These are phyloP conservation scores for Heritiera littoralis DNA, from an alignment of 345 rosid species.

Conservation along the genomic window DNA sequence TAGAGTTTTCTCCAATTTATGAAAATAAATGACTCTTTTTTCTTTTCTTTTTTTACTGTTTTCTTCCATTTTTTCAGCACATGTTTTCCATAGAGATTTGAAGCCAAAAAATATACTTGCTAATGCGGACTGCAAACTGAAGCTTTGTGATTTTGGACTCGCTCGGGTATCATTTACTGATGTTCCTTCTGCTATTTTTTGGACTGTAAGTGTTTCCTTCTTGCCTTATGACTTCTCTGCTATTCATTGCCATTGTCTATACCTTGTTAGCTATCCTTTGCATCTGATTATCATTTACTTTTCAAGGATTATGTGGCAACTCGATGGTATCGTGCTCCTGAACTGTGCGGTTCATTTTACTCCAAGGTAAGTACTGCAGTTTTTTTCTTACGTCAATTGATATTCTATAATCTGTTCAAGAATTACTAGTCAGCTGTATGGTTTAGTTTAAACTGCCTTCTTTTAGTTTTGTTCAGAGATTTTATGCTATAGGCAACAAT, in stretches of 20 bases:
- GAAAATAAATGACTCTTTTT: slow-evolving; percentile 2
- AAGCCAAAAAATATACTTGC: slow-evolving; percentile 97
- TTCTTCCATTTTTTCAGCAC: slow-evolving; percentile 47
- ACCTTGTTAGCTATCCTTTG: neutral
- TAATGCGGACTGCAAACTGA: slow-evolving; percentile 94
- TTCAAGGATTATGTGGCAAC: slow-evolving; percentile 98
- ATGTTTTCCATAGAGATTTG: slow-evolving; percentile 94
- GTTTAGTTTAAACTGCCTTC: neutral
- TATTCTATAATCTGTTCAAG: neutral
- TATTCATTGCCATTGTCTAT: neutral
- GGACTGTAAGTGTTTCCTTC: slow-evolving; percentile 83
- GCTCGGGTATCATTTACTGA: slow-evolving; percentile 94
- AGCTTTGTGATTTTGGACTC: slow-evolving; percentile 97
- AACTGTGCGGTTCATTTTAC: slow-evolving; percentile 93
- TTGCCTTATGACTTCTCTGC: slow-evolving; percentile 9
- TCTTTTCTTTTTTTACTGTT: too few relatives aligned
- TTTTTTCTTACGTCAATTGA: neutral
- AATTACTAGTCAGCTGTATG: neutral
- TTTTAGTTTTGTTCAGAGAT: neutral
- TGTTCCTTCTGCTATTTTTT: slow-evolving; percentile 92
- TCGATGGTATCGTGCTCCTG: slow-evolving; percentile 99
- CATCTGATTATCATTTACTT: slow-evolving; percentile 38
- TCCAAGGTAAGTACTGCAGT: slow-evolving; percentile 61
- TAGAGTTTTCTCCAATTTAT: slow-evolving; percentile 10
- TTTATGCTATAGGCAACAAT: neutral